Conservation (phyloP, 176 grass and related monocot genomes). For the Stipa capillata region DNA sequence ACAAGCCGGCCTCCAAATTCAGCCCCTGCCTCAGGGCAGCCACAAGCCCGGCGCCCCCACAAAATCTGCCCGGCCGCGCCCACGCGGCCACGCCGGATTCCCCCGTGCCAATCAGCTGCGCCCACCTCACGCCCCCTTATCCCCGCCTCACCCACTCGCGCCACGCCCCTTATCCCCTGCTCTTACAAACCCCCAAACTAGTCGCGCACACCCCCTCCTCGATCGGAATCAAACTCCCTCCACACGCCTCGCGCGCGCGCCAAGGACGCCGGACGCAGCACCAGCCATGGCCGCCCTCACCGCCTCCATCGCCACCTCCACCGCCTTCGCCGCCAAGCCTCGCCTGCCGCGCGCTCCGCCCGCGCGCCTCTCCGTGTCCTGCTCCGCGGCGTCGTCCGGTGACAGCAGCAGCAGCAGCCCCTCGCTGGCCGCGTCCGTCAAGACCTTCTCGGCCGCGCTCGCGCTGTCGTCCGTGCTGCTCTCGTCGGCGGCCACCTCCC, state of each 20-base stretch:
- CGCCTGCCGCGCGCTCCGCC: neutral
- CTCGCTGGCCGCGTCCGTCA: too few species aligned
- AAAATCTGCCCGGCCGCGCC: neutral
- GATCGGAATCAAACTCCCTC: neutral
- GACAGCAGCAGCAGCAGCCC: too few species aligned
- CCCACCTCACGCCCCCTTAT: conserved; percentile 47
- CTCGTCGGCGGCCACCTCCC: conserved; percentile 48
- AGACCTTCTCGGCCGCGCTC: too few species aligned
- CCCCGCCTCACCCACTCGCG: conserved; percentile 28
- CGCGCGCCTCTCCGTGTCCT: too few species aligned
- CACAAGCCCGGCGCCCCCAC: conserved; percentile 1
- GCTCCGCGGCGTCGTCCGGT: too few species aligned
- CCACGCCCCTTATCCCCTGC: conserved; percentile 13
- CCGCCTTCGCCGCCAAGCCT: conserved; percentile 34
- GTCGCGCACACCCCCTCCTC: neutral
- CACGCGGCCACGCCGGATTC: neutral
- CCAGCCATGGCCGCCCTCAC: conserved; percentile 58
- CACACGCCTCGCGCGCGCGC: neutral
- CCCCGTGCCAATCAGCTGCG: neutral
- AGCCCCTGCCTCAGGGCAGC: neutral
- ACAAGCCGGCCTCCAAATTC: neutral
- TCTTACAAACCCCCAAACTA: neutral
- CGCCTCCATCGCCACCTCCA: conserved; percentile 39
- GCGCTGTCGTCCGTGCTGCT: too few species aligned
- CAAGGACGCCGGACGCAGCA: neutral